Base-by-base conservation (phyloP, 2,329 filamentous ascomycete species). In the Alternaria viburni region DNA sequence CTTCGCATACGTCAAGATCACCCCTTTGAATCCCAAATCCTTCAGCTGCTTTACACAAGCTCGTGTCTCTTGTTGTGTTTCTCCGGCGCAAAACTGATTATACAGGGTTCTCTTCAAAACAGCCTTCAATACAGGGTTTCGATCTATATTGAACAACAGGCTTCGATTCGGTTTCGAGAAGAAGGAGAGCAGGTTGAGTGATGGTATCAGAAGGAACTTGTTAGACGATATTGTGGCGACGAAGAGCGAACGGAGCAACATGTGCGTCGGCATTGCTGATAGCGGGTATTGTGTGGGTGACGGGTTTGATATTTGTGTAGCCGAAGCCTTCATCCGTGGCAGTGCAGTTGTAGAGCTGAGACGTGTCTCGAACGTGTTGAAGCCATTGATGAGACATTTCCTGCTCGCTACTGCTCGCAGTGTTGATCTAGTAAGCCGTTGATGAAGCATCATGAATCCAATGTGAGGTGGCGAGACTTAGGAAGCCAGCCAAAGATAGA, bases 1-100 rank as follows among this genome's bases (percentile, higher is more conserved):
- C 72, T 86, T 89, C 8, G 93, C 93, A 73, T 97, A 97, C 25
- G 91, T 90, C 47, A 97, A 84, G 63, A 97, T 94, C 5, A 97
- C 91, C 11, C 93, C 94, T 19, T 86, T 88, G 76, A 93, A 97
- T 1, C 94, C 94, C 32, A 84, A 79, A 79, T 93, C 92, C 13
- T 97, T 84, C 5, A 86, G 81, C 2, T 84, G 75, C 41, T 93
- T 87, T 1, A 91, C 93, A 26, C 74, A 77, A 43, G 78, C 81
- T 54, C 83, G 83, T 5, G 96, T 91, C 79, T 97, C 91, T 4
- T 77, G 69, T 1, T 86, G 83, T 47, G 88, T 91, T 78, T 93
- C 91, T 44, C 94, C 94, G 0, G 93, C 93, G 78, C 94, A 97
- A 77, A 97, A 97, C 74, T 97, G 94, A 44, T 89, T 89, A 80